Percentiles rank a stretch among this genome's conserved stretches.
Conservation (phyloP, 306 rosid species). For the cucumber (Cucumis sativus) region DNA sequence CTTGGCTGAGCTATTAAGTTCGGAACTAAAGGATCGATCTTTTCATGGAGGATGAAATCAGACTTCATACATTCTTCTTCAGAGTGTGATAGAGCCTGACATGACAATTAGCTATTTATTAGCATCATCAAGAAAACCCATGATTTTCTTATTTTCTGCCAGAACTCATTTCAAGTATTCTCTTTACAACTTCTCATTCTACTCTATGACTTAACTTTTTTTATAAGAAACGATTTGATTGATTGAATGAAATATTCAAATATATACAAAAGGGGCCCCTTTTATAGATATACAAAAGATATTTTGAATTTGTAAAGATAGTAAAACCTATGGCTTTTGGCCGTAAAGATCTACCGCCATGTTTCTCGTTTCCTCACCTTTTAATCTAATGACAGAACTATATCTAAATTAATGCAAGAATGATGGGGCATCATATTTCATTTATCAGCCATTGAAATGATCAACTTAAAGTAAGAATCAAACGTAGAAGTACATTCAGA, state of each 20-base stretch:
- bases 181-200: not conserved
- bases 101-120: conserved; percentile 3
- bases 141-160: not conserved
- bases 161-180: not conserved
- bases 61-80: conserved; percentile 17
- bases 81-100: conserved; percentile 43
- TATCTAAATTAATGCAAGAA: not conserved
- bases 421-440: not conserved
- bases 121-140: not conserved
- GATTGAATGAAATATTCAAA: too few relatives aligned
- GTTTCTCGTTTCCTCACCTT: too few relatives aligned
- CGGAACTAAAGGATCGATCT: not conserved
- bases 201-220: not conserved
- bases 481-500: not conserved
- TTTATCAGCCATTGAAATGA: not conserved
- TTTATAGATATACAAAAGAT: too few relatives aligned
- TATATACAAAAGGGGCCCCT: too few relatives aligned
- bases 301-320: too few relatives aligned
- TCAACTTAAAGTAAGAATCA: not conserved
- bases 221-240: too few relatives aligned
- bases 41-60: conserved; percentile 2
- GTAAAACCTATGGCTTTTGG: too few relatives aligned
- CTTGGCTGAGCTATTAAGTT: not conserved
- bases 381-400: not conserved
- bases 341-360: too few relatives aligned